Evolutionary conservation across 2,329 filamentous ascomycete species (phyloP).

Genomic region (Diaporthe australafricana): DNA sequence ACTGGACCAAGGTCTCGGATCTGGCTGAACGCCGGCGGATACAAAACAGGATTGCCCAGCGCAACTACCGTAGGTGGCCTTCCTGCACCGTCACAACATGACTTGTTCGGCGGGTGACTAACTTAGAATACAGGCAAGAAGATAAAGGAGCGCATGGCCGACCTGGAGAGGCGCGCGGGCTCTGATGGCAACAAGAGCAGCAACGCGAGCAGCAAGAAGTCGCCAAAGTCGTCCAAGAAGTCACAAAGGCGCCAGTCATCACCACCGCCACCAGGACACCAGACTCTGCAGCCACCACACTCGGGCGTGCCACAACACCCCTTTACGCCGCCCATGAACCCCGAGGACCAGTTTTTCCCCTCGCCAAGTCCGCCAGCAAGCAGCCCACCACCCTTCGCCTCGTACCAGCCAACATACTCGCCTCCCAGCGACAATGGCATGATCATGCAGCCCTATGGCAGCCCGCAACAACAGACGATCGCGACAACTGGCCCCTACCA

Average conservation of each 20-base stretch:
- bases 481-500: slow-evolving; percentile 66
- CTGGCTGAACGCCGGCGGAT: slow-evolving; percentile 93
- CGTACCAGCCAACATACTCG: slow-evolving; percentile 72
- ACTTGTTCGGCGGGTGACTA: slow-evolving; percentile 25
- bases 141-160: slow-evolving; percentile 89
- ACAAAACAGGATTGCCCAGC: slow-evolving; percentile 97
- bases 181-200: slow-evolving; percentile 50
- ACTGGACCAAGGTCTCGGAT: slow-evolving; percentile 99
- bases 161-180: slow-evolving; percentile 83
- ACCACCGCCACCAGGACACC: slow-evolving; percentile 44
- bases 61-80: slow-evolving; percentile 83
- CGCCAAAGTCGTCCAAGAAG: slow-evolving; percentile 55
- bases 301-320: slow-evolving; percentile 59
- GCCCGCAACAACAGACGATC: slow-evolving; percentile 61
- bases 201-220: slow-evolving; percentile 57
- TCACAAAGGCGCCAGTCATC: slow-evolving; percentile 39
- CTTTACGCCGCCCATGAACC: slow-evolving; percentile 71
- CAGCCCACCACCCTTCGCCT: slow-evolving; percentile 74
- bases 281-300: slow-evolving; percentile 48
- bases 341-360: slow-evolving; percentile 75
- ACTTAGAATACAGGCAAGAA: slow-evolving; percentile 76
- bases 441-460: slow-evolving; percentile 69
- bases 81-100: background rate
- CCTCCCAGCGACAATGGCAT: slow-evolving; percentile 69
- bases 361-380: slow-evolving; percentile 42